Evolutionary conservation across 1,284 basidiomycete genomes (phyloP), one percentile per base, ranked within the genome.

Genomic region (Cryptococcus floricola): DNA sequence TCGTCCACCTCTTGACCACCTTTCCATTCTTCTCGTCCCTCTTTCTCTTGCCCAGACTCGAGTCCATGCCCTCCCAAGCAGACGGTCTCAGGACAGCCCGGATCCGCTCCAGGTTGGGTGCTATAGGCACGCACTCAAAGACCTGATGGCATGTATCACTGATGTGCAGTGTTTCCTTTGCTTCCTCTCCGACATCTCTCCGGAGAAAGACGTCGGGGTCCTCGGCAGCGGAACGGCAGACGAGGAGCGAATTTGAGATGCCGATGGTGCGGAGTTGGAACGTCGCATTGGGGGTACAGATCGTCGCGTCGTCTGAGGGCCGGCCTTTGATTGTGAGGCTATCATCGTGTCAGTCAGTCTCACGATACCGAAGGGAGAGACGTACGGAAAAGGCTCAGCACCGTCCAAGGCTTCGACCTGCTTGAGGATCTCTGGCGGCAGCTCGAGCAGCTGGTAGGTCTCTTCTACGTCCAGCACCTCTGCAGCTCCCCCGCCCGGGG

Each of bases 281-380:
- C 0, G 92, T 96, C 69, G 83, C 85, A 58, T 85, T 80, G 0
- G 80, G 63, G 0, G 91, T 93, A 70, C 92, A 95, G 4, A 94
- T 77, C 0, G 95, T 91, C 0, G 92, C 92, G 65, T 94, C 88
- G 67, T 95, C 91, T 18, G 82, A 82, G 1, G 83, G 75, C 43
- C 84, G 79, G 1, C 93, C 93, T 71, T 91, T 92, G 76, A 97
- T 87, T 9, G 81, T 81, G 42, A 91, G 71, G 42, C 88, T 89
- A 54, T 19, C 6, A 18, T 28, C 13, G 43, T n/a, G 49, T 48
- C 37, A 39, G 47, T 25, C 42, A 39, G 25, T 34, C 18, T 43
- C 12, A 23, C 16, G 45, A 19, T 1, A 38, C 23, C 5, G 43
- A 38, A 25, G 31, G 27, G 31, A 53, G 16, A 12, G 25, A 68